phyloP scores from a whole-genome alignment of 345 rosid species.

The Odontarrhena argentea region DNA sequence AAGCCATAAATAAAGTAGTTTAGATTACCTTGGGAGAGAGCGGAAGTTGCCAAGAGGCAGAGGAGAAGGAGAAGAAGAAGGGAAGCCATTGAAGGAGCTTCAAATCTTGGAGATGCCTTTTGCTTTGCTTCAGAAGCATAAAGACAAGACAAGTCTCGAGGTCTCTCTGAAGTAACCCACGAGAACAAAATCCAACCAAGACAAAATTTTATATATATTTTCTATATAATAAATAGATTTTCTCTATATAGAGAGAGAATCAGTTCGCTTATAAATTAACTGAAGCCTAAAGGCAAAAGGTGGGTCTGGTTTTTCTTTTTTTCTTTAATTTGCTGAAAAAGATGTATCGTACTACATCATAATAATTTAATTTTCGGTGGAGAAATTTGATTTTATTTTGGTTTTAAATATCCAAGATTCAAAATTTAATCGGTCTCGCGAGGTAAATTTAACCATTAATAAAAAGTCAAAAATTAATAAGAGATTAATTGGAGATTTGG shows the following conservation, averaged over 20 bases:
- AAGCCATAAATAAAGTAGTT: background rate
- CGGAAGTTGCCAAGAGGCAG: conserved; percentile 40
- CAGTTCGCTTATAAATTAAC: conserved; percentile 33
- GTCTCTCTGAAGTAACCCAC: conserved; percentile 42
- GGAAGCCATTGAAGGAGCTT: conserved; percentile 40
- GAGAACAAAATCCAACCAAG: conserved; percentile 43
- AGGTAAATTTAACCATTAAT: too few species aligned
- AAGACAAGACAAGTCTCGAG: conserved; percentile 44
- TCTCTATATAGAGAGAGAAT: conserved; percentile 13
- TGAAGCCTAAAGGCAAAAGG: conserved; percentile 31
- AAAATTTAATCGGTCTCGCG: too few species aligned
- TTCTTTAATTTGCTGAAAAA: conserved; percentile 30
- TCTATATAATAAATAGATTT: background rate
- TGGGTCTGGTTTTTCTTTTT: background rate
- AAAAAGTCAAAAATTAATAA: too few species aligned
- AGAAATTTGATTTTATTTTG: conserved; percentile 7
- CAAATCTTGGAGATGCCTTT: conserved; percentile 42
- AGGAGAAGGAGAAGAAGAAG: conserved; percentile 43
- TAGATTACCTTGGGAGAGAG: conserved; percentile 40
- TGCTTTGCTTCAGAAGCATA: conserved; percentile 36
- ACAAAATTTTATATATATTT: conserved; percentile 25
- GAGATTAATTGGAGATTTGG: too few species aligned
- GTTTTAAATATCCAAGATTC: too few species aligned
- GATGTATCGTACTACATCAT: conserved; percentile 37
- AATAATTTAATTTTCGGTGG: conserved; percentile 28